Base-by-base conservation (phyloP, 176 grass and related monocot genomes). In the Olyra latifolia region DNA sequence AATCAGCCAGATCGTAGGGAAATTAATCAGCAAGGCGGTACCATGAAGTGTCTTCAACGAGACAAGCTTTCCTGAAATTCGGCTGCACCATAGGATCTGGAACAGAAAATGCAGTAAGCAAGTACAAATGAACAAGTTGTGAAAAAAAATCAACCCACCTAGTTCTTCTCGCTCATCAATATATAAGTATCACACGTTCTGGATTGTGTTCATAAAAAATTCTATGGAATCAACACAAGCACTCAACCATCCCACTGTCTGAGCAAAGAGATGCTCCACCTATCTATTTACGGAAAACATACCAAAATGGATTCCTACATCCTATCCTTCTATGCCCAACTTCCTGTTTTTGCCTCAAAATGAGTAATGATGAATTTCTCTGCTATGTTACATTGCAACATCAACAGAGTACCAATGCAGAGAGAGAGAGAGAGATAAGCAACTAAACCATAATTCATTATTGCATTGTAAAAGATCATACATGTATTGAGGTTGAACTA, bases 401-500 rank as follows among this genome's bases (percentile, higher is more conserved):
- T 71, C 22, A 74, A 59, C 25, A 20, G 24, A 57, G 7, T 14
- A 70, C 48, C 5, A 49, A 19, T 10, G 15, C 22, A 30, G 55
- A 56, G 6, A 59, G 32, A 54, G n/a, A 24, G 55, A 1, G 17
- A 8, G 12, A 28, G 15, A 22, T 8, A 24, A 30, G 10, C 62
- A 61, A 75, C 43, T 74, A 60, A 89, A 89, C 28, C 74, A 80
- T 77, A 87, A 80, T 87, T 77, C 66, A 85, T 87, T 85, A 90
- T 88, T 71, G 69, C 82, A 85, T 75, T 75, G 78, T 83, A 82
- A 93, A 87, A 69, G 59, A 83, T 66, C 71, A 49, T 89, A 93
- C 88, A 93, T 83, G 88, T 90, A 93, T 85, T 68, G 82, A 85
- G 48, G 60, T 54, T 71, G 82, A 87, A 86, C 88, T 83, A 79